phyloP scores from a whole-genome alignment of 257 asterid species.

The Rauvolfia tetraphylla region DNA sequence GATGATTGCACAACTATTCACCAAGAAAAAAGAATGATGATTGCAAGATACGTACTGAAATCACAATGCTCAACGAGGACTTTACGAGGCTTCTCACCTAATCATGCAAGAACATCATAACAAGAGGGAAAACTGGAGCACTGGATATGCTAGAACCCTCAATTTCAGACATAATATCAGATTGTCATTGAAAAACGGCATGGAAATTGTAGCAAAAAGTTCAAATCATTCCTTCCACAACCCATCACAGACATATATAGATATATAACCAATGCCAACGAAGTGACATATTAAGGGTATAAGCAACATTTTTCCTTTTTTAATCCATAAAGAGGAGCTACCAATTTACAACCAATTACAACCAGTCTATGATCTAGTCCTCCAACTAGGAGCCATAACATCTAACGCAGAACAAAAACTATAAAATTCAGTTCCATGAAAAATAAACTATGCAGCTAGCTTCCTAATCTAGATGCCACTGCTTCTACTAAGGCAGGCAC shows the following conservation, averaged over 20 bases:
- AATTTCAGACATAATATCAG: background rate
- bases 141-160: background rate
- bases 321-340: conserved; percentile 2
- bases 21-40: too few species aligned
- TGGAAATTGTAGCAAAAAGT: background rate
- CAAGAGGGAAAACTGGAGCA: background rate
- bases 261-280: background rate
- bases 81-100: too few species aligned
- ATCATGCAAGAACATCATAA: too few species aligned
- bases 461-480: conserved; percentile 11
- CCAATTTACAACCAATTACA: conserved; percentile 12
- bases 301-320: background rate
- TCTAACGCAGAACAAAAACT: background rate
- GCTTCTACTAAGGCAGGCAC: conserved; percentile 1
- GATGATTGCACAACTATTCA: too few species aligned
- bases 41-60: too few species aligned
- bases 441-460: conserved; percentile 5
- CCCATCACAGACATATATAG: background rate
- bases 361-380: background rate
- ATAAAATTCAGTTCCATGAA: background rate
- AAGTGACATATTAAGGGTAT: background rate
- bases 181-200: background rate
- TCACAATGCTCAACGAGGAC: too few species aligned
- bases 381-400: background rate
- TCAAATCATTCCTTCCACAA: background rate